A percentile compares a stretch with the other conserved stretches of the same genome.
Conservation (phyloP, 1,284 basidiomycete genomes). For the Ceratobasidium sp. region DNA sequence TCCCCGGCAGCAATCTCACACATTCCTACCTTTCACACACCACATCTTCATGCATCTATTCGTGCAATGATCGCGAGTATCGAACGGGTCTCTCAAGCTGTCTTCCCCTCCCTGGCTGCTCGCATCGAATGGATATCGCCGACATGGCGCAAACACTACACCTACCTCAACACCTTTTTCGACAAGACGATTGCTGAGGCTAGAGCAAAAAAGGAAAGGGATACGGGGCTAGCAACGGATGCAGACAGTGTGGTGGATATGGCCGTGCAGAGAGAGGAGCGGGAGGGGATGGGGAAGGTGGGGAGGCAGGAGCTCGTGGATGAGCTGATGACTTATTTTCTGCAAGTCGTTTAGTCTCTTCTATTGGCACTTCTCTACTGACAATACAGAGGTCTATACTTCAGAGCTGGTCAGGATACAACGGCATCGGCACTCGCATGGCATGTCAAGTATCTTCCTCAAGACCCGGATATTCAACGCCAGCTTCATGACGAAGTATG, state of each 20-base stretch:
- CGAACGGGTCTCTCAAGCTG: background rate
- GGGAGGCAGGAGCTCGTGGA: slow-evolving; percentile 12
- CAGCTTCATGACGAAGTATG: slow-evolving; percentile 25
- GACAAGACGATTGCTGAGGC: slow-evolving; percentile 7
- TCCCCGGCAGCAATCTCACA: background rate
- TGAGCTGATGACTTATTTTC: slow-evolving; percentile 26
- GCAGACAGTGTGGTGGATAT: slow-evolving; percentile 38
- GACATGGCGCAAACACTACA: slow-evolving; percentile 8
- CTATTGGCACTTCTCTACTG: background rate
- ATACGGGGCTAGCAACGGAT: slow-evolving; percentile 7
- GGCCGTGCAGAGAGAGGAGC: slow-evolving; percentile 16
- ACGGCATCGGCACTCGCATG: slow-evolving; percentile 19
- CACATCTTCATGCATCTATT: background rate
- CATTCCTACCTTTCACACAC: background rate
- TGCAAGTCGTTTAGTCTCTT: background rate
- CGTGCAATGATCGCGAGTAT: background rate
- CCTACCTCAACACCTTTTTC: background rate
- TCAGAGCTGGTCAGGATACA: slow-evolving; percentile 30
- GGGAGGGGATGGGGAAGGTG: slow-evolving; percentile 14
- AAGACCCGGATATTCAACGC: slow-evolving; percentile 13
- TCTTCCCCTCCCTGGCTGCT: background rate
- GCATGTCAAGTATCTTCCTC: slow-evolving; percentile 17
- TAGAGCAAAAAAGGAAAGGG: background rate
- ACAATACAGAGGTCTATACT: no score
- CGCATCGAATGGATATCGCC: background rate